A percentile compares a stretch with the other conserved stretches of the same genome.
These are phyloP conservation scores for Leccinum subgranulosum DNA, from an alignment of 768 basidiomycete species.

Conservation along the genomic window DNA sequence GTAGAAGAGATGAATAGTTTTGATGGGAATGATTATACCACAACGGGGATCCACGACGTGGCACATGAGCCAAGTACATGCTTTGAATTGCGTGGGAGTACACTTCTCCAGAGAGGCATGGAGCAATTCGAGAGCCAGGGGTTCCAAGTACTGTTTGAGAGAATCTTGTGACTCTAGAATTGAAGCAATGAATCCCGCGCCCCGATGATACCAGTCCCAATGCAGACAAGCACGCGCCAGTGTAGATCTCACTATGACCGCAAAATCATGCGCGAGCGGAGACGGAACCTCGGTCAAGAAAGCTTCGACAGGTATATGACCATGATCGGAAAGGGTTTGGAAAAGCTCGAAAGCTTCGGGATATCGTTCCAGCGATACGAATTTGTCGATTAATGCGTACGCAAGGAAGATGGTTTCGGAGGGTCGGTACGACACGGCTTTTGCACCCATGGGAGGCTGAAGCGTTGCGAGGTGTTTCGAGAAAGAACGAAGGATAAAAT, in stretches of 20 bases:
- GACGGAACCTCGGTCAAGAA: conserved; percentile 36
- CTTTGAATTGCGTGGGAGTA: conserved; percentile 33
- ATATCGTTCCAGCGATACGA: conserved; percentile 36
- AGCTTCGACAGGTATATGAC: conserved; percentile 46
- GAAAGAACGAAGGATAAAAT: conserved; percentile 33
- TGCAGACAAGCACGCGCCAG: conserved; percentile 50
- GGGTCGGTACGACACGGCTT: conserved; percentile 37
- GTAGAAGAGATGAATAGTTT: conserved; percentile 48
- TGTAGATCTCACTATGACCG: conserved; percentile 46
- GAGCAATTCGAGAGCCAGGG: conserved; percentile 43
- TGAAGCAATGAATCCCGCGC: conserved; percentile 36
- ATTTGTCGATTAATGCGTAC: conserved; percentile 42
- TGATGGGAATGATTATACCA: conserved; percentile 39
- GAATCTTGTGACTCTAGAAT: conserved; percentile 25
- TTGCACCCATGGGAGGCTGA: conserved; percentile 26
- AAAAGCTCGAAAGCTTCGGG: conserved; percentile 45
- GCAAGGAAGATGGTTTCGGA: conserved; percentile 37
- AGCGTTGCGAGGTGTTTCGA: conserved; percentile 24
- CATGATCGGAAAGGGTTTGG: conserved; percentile 42
- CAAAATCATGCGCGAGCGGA: conserved; percentile 36
- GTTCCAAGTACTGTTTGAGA: conserved; percentile 23
- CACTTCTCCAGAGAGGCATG: conserved; percentile 40
- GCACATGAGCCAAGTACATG: conserved; percentile 42
- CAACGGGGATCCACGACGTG: conserved; percentile 30
- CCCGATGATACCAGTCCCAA: conserved; percentile 51